Base-by-base conservation (phyloP, 352 stramenopile species). In the Phytopythium vexans region DNA sequence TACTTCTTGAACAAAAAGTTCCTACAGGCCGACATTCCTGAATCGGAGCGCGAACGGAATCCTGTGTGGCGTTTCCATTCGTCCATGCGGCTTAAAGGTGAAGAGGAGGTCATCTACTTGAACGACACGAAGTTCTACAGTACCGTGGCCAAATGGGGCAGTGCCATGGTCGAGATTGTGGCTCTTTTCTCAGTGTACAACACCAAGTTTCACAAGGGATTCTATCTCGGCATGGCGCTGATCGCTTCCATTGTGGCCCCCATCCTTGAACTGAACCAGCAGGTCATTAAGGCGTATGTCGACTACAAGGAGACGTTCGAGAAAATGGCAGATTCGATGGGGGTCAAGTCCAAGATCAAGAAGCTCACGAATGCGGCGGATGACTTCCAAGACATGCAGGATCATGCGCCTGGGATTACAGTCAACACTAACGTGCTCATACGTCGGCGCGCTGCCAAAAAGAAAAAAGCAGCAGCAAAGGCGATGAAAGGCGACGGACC, bases 1-100 rank as follows among this genome's bases (percentile, higher is more conserved):
- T 87, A 87, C 51, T 82, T 87, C 37, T 37, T 87, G 8, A 84
- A 84, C 38, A 67, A 65, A 32, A 58, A 84, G 49, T 87, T 87
- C 40, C 16, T 87, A 14, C 76, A 87, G 45, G 70, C 73, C 6
- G 73, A 84, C 33, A 82, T 77, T 31, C 65, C 73, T 4, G 76
- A 81, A 12, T 82, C 71, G 0, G 76, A 87, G 47, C 65, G 76
- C 5, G 70, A 82, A n/a, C 62, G 62, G 31, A 62, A 81, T 14
- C 71, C 74, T 0, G 66, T 81, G 33, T 86, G 74, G 74, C 67
- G 72, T 0, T 81, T 82, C 46, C 52, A 65, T 38, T 62, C 52
- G 6, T 1, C 31, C 9, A 52, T 81, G 27, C 62, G 40, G 5
- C 72, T 81, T 27, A 34, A 56, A 6, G 66, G 67, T 4, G 73